Evolutionary conservation across 306 rosid genomes (phyloP).

Genomic region (Pachyrhizus erosus): DNA sequence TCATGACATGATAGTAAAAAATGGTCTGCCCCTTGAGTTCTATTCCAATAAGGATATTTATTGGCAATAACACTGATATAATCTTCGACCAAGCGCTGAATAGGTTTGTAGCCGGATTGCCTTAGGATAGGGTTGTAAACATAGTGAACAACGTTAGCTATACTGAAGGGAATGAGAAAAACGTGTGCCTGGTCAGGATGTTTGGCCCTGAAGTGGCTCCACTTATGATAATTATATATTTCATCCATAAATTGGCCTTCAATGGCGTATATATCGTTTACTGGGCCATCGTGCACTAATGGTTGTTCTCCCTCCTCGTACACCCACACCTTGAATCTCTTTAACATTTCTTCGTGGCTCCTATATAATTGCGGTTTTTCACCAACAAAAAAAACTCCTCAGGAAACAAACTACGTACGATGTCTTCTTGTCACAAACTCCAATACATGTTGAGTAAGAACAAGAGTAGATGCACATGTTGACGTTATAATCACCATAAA

Average conservation of each 20-base stretch:
- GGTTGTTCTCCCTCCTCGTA: constrained; percentile 66
- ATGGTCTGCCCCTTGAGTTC: constrained; percentile 65
- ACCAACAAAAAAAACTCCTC: neutral
- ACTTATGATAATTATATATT: constrained; percentile 41
- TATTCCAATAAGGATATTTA: constrained; percentile 57
- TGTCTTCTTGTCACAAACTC: neutral
- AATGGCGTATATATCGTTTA: constrained; percentile 58
- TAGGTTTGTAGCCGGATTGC: constrained; percentile 49
- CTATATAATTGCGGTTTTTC: constrained; percentile 16
- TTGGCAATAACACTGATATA: constrained; percentile 27
- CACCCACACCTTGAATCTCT: constrained; percentile 60
- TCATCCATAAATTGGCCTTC: constrained; percentile 73
- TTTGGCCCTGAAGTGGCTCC: constrained; percentile 49
- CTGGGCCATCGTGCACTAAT: constrained; percentile 58
- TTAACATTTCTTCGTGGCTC: constrained; percentile 66
- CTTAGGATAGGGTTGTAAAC: constrained; percentile 40
- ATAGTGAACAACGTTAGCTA: constrained; percentile 46
- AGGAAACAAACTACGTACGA: neutral
- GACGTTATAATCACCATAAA: neutral
- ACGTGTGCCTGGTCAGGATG: constrained; percentile 56
- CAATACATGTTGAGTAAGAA: neutral
- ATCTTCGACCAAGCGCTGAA: constrained; percentile 48
- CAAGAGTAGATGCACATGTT: neutral
- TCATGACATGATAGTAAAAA: constrained; percentile 64
- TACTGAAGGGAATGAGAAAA: constrained; percentile 57